A percentile compares a stretch with the other conserved stretches of the same genome.
phyloP scores from a whole-genome alignment of 306 rosid species.

The Cicer cuneatum region DNA sequence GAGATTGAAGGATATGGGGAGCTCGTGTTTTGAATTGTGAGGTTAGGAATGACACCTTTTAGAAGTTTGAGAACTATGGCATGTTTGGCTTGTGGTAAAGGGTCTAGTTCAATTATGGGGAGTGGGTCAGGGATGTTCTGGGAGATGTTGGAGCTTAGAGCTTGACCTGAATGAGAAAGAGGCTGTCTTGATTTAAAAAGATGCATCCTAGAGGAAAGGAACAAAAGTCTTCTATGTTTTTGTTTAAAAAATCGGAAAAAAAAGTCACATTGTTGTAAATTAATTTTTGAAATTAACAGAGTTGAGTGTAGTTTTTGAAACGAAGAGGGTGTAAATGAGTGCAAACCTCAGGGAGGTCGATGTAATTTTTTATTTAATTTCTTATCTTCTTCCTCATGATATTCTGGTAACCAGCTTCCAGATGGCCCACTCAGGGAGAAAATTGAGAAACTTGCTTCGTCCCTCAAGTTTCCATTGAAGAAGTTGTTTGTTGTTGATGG shows the following conservation, averaged over 20 bases:
- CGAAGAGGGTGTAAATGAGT: background rate
- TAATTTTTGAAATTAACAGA: slow-evolving; percentile 20
- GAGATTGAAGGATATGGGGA: slow-evolving; percentile 12
- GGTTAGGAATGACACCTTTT: background rate
- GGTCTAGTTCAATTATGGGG: background rate
- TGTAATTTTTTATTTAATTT: background rate
- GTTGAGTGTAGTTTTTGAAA: background rate
- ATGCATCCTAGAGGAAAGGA: slow-evolving; percentile 15
- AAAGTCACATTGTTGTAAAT: background rate
- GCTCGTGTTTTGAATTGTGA: background rate
- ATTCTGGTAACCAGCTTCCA: slow-evolving; percentile 72
- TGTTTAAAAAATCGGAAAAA: background rate
- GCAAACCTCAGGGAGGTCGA: background rate
- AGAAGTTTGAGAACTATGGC: slow-evolving; percentile 8
- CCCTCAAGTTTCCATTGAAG: slow-evolving; percentile 88
- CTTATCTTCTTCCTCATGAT: slow-evolving; percentile 39
- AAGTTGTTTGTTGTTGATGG: slow-evolving; percentile 97
- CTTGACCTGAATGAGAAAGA: background rate
- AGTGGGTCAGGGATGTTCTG: slow-evolving; percentile 4
- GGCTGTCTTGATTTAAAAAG: slow-evolving; percentile 20
- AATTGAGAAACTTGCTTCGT: slow-evolving; percentile 90
- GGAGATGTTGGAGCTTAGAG: slow-evolving; percentile 31
- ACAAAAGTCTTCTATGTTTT: slow-evolving; percentile 14
- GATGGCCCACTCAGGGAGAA: slow-evolving; percentile 87
- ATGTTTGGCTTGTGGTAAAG: slow-evolving; percentile 2